Conservation (phyloP, 2,329 filamentous ascomycete species). For the Pseudocercospora pini-densiflorae region DNA sequence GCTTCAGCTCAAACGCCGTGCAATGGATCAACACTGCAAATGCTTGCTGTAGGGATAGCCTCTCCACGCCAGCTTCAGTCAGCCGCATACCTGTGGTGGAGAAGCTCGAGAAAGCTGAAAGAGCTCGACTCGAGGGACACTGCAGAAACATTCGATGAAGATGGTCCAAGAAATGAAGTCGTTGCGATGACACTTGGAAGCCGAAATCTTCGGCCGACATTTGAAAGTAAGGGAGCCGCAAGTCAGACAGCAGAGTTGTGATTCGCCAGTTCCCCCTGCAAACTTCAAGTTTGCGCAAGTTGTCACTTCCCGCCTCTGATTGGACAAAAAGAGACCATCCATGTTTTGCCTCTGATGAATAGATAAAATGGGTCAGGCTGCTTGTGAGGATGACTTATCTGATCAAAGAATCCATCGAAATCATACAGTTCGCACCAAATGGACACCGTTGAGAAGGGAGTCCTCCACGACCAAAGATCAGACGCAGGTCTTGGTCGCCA, state of each 20-base stretch:
- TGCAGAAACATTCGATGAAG: background rate
- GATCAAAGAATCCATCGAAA: background rate
- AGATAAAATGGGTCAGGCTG: background rate
- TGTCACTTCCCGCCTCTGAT: background rate
- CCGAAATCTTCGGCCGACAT: background rate
- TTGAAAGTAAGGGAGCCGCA: no score
- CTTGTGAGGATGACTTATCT: background rate
- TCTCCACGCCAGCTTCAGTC: background rate
- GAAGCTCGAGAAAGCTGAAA: background rate
- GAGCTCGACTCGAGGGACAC: background rate
- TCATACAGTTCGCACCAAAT: slow-evolving; percentile 10
- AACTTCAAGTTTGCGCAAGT: no score
- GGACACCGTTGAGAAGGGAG: slow-evolving; percentile 29
- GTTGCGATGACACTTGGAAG: background rate
- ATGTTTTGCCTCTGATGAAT: background rate
- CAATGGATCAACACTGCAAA: background rate
- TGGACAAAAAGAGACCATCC: background rate
- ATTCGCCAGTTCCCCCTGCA: no score
- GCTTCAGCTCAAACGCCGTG: background rate
- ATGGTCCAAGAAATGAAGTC: background rate
- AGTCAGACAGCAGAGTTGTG: no score
- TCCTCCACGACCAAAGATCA: slow-evolving; percentile 21
- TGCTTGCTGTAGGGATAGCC: background rate
- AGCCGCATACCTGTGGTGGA: background rate
- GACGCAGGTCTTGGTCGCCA: slow-evolving; percentile 20